phyloP scores from a whole-genome alignment of 1,284 basidiomycete species.

The Meira nashicola region DNA sequence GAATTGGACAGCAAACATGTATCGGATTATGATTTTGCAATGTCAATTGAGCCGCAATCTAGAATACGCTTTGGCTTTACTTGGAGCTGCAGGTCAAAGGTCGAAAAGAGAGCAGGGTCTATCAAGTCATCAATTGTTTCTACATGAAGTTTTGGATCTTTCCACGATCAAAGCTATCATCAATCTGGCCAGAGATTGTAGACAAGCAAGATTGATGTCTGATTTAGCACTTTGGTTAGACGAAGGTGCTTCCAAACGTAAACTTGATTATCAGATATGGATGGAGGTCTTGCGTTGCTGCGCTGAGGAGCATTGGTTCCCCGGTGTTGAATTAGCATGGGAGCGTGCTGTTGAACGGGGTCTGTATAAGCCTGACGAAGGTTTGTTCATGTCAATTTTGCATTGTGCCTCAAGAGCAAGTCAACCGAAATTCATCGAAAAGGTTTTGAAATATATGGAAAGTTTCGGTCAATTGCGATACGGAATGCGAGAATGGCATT shows the following conservation, averaged over 20 bases:
- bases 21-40: constrained; percentile 23
- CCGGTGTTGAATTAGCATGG: constrained; percentile 38
- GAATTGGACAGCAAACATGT: constrained; percentile 35
- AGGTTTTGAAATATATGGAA: constrained; percentile 10
- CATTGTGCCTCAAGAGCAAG: constrained; percentile 29
- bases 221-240: constrained; percentile 29
- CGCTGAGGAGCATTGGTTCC: constrained; percentile 28
- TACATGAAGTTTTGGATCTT: background rate
- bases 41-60: constrained; percentile 26
- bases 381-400: constrained; percentile 25
- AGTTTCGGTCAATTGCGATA: background rate
- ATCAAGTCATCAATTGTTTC: background rate
- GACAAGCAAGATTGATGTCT: constrained; percentile 20
- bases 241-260: constrained; percentile 13
- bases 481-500: constrained; percentile 31
- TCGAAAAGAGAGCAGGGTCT: constrained; percentile 5
- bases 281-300: constrained; percentile 34
- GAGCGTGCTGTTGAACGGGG: constrained; percentile 19
- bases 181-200: constrained; percentile 17
- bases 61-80: constrained; percentile 29
- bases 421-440: constrained; percentile 18
- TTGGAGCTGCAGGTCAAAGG: constrained; percentile 21
- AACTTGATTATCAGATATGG: constrained; percentile 18
- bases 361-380: constrained; percentile 28
- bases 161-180: constrained; percentile 16